Conservation (phyloP, 1,284 basidiomycete species). For the Trametes sp. region DNA sequence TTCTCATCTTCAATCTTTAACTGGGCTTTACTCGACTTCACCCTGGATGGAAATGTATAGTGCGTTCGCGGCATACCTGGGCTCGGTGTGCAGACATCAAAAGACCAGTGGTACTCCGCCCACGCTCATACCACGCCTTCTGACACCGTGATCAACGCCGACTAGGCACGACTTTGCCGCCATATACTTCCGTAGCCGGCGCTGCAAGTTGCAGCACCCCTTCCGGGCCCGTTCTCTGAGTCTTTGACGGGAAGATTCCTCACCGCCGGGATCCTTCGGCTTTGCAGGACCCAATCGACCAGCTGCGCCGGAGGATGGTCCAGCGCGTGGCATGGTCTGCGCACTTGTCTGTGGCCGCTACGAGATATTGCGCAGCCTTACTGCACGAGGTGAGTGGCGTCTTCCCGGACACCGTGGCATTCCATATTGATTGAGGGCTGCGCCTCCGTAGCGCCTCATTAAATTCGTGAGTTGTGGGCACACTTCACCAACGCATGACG, state of each 20-base stretch:
- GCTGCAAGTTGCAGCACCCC: too few species aligned
- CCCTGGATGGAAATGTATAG: not conserved
- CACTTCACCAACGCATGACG: too few species aligned
- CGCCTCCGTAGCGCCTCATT: too few species aligned
- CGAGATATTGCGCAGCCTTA: not conserved
- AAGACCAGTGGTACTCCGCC: not conserved
- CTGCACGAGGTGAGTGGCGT: not conserved
- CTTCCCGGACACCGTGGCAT: too few species aligned
- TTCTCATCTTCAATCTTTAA: conserved; percentile 47
- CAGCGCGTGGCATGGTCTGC: too few species aligned
- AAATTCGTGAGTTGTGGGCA: too few species aligned
- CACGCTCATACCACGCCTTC: not conserved
- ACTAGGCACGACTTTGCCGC: not conserved
- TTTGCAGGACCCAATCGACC: too few species aligned
- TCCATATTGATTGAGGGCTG: too few species aligned
- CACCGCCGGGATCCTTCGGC: too few species aligned
- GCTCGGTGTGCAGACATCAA: not conserved
- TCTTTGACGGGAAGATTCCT: too few species aligned
- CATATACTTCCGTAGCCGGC: not conserved
- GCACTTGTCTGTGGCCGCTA: not conserved
- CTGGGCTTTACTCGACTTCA: not conserved
- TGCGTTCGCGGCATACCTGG: not conserved
- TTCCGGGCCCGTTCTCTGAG: too few species aligned
- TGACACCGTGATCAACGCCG: not conserved
- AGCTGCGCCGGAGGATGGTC: too few species aligned